A percentile compares a stretch with the other conserved stretches of the same genome.
These are phyloP conservation scores for Mycogone perniciosa DNA, from an alignment of 2,329 filamentous ascomycete species.

Conservation along the genomic window DNA sequence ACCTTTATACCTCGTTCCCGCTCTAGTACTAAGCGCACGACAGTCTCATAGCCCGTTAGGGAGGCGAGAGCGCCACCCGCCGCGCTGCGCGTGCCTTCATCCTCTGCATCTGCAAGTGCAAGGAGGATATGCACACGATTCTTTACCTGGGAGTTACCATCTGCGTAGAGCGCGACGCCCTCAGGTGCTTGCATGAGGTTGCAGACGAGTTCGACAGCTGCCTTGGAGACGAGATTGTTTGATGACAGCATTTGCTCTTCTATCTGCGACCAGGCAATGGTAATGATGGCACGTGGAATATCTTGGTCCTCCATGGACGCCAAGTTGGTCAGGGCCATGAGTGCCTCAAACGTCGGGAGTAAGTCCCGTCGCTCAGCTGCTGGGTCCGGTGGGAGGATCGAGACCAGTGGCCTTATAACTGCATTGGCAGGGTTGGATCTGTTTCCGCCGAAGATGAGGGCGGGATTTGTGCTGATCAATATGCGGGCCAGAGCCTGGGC, in stretches of 20 bases:
- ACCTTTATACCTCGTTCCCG: slow-evolving; percentile 66
- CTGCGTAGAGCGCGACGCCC: slow-evolving; percentile 63
- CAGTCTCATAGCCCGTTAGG: slow-evolving; percentile 70
- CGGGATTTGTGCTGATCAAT: slow-evolving; percentile 78
- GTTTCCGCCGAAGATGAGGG: slow-evolving; percentile 74
- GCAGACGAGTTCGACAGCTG: slow-evolving; percentile 82
- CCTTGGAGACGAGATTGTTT: slow-evolving; percentile 71
- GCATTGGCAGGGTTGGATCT: slow-evolving; percentile 67
- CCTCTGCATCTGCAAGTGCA: slow-evolving; percentile 81
- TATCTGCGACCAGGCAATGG: slow-evolving; percentile 64
- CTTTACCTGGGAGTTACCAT: slow-evolving; percentile 58
- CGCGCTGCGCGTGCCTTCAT: slow-evolving; percentile 69
- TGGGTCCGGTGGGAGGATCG: slow-evolving; percentile 63
- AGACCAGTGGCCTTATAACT: slow-evolving; percentile 75
- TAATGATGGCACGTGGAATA: slow-evolving; percentile 62
- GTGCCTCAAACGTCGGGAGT: slow-evolving; percentile 80
- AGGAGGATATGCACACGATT: slow-evolving; percentile 77
- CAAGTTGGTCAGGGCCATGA: slow-evolving; percentile 90
- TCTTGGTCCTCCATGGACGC: slow-evolving; percentile 69
- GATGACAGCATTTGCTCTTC: slow-evolving; percentile 78
- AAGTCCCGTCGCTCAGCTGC: slow-evolving; percentile 63
- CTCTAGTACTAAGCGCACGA: slow-evolving; percentile 63
- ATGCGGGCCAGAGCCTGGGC: slow-evolving; percentile 80
- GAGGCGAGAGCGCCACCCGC: slow-evolving; percentile 85
- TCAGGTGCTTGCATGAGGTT: slow-evolving; percentile 71